phyloP scores from a whole-genome alignment of 257 asterid genomes.

The Ophiorrhiza pumila region DNA sequence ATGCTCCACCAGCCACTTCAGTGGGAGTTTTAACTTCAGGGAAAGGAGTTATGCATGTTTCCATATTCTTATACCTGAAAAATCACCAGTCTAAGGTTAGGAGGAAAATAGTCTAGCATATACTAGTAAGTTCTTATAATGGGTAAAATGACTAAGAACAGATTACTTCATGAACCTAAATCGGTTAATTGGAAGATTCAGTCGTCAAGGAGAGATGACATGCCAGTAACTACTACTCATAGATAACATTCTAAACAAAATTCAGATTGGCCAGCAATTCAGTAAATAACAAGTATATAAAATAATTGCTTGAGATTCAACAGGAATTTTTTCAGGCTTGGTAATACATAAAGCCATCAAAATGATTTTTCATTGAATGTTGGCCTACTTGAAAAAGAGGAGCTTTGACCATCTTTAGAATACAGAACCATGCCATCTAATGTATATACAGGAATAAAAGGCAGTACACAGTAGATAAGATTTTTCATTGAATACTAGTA shows the following conservation, averaged over 20 bases:
- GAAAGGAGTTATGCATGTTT: constrained; percentile 63
- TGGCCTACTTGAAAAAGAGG: not conserved
- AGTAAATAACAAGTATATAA: not conserved
- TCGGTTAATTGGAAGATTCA: not conserved
- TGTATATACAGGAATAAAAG: too few species aligned
- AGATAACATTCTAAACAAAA: not conserved
- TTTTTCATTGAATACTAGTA: too few species aligned
- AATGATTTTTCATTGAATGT: too few species aligned
- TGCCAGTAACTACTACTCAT: not conserved
- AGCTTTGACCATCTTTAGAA: not conserved
- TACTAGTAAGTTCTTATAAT: not conserved
- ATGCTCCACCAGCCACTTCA: constrained; percentile 62
- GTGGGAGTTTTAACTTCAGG: constrained; percentile 49
- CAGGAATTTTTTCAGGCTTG: too few species aligned
- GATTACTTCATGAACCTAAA: not conserved
- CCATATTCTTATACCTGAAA: constrained; percentile 83
- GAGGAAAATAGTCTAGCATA: not conserved
- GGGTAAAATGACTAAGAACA: not conserved
- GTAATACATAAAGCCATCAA: not conserved
- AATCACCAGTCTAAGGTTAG: constrained; percentile 10
- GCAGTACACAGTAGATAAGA: too few species aligned
- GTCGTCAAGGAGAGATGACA: not conserved
- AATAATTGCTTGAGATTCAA: not conserved
- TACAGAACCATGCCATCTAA: not conserved
- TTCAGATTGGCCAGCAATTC: not conserved